Evolutionary conservation across 1,139 yeast genomes (phyloP), one percentile per base, ranked within the genome.

Genomic region (Groenewaldozyma auringiensis): DNA sequence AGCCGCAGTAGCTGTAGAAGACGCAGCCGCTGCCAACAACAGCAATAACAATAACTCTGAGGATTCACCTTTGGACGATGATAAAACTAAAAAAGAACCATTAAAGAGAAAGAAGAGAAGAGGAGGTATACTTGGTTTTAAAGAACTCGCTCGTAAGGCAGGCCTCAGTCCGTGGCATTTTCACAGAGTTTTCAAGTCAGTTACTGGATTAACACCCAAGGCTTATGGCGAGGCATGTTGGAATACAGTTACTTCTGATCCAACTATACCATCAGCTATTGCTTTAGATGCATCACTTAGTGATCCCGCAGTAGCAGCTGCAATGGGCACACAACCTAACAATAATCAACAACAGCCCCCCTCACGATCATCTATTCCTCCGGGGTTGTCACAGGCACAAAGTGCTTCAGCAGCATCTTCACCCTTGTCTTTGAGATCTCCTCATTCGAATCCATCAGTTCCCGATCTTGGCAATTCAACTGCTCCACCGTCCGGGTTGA

Each of bases 81-180:
- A 40, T 8, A 29, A 21, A 14, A 32, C 21, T 29, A 20, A 36
- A 29, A 25, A 32, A 11, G 47, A 47, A 49, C 49, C 54, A 37
- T 44, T 50, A 33, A 49, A 59, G 55, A 75, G 76, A 56, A 79
- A 70, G 56, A 72, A 79, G 63, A 76, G 89, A 69, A 74, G 94
- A 61, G 95, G 95, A 21, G 95, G 95, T 34, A 88, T 86, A 11
- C 68, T 86, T 41, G 95, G 95, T 0, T 86, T 86, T 66, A 84
- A 86, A 63, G 95, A 86, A 62, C 72, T 86, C 60, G 95, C 95
- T 4, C 82, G 87, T 16, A 83, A 85, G 60, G 82, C 89, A 11
- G 84, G 83, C 54, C 72, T 86, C 49, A 78, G 86, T 21, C 94
- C 95, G n/a, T 86, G 95, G 95, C 95, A 86, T 66, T 86, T 86